Base-by-base conservation (phyloP, 2,329 filamentous ascomycete genomes). In the Curvularia sp. region DNA sequence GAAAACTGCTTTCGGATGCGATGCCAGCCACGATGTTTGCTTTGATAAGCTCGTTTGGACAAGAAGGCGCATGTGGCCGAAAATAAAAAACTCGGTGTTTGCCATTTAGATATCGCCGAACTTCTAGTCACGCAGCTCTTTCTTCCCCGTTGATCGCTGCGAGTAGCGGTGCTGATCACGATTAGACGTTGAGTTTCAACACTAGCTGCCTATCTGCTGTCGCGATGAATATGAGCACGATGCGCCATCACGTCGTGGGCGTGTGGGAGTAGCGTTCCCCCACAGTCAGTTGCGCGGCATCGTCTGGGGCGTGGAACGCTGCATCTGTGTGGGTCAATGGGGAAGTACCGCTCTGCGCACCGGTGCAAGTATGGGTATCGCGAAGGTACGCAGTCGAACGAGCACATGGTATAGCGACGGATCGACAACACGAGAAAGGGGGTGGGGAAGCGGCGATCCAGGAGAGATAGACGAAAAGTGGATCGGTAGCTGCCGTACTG, bases 161-260 rank as follows among this genome's bases (percentile, higher is more conserved):
- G 18, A 36, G 9, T 7, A 8, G 27, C 15, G 9, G 49, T 23
- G 21, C 57, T 60, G 1, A 63, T 30, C 10, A 7, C 15, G 4
- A 5, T 5, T 8, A 65, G 58, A 48, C n/a, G 58, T 67, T 27
- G 41, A 53, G 13, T 55, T 56, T n/a, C 65, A 69, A 25, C 61
- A 38, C 1, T 51, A 64, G 4, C 64, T 69, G 1, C 62, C 66
- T 13, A 61, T 59, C 13, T 68, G 67, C 45, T 69, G 65, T 42
- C 45, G 60, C 39, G 51, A 60, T 12, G 59, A 66, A 48, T 64
- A 47, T 23, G 36, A 50, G 18, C n/a, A 27, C n/a, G 65, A 68
- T 25, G 63, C 62, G 13, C 51, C 57, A 2, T 66, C 62, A 9
- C 68, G 67, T 48, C 60, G 62, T 21, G 59, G 49, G 27, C 67